These are phyloP conservation scores for Amaranthus tricolor DNA, from an alignment of 179 eudicot genomes.

Conservation along the genomic window DNA sequence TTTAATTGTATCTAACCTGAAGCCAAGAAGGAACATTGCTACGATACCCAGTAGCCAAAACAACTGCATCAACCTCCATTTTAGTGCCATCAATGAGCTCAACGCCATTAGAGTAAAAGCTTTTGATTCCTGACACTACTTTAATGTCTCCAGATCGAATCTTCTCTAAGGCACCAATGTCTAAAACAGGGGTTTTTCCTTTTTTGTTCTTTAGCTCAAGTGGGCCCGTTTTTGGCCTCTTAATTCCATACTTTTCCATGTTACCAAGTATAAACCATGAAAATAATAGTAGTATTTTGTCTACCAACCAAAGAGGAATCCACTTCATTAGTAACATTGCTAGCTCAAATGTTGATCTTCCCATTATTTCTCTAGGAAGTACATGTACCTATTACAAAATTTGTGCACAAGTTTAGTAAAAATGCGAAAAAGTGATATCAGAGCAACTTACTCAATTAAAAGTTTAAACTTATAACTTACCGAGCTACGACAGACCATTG, in stretches of 20 bases:
- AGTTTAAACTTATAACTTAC: constrained; percentile 34
- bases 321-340: constrained; percentile 70
- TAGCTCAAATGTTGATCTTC: constrained; percentile 73
- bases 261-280: constrained; percentile 74
- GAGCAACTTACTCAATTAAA: too few relatives aligned
- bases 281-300: constrained; percentile 57
- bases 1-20: constrained; percentile 49
- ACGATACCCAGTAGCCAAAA: constrained; percentile 82
- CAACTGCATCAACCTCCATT: constrained; percentile 59
- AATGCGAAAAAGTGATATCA: not conserved
- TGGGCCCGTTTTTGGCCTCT: constrained; percentile 69
- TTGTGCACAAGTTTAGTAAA: not conserved
- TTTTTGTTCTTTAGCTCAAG: constrained; percentile 71
- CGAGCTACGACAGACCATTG: constrained; percentile 78
- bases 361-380: constrained; percentile 74
- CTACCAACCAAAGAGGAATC: constrained; percentile 86
- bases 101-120: constrained; percentile 39
- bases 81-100: constrained; percentile 56
- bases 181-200: constrained; percentile 91
- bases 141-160: constrained; percentile 64
- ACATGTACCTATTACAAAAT: constrained; percentile 65
- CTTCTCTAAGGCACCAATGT: constrained; percentile 80
- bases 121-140: constrained; percentile 71
- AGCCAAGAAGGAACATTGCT: constrained; percentile 98
- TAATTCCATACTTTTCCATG: constrained; percentile 57